Evolutionary conservation across 192 early-diverging fungal genomes (phyloP).

Genomic region (Podochytrium sp.): DNA sequence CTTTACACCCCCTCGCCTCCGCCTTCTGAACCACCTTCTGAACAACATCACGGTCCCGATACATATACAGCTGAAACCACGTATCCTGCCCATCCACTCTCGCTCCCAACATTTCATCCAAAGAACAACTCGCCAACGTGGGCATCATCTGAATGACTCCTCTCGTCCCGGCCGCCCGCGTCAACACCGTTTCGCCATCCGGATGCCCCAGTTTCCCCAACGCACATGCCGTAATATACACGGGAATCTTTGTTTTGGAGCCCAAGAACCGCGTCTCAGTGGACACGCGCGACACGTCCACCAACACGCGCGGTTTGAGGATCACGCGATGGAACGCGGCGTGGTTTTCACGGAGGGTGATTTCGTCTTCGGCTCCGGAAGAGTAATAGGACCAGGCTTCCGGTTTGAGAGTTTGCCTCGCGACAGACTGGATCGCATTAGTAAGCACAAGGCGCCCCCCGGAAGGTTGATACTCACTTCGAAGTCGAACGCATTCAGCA

Average conservation of each 20-base stretch:
- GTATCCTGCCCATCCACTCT: constrained; percentile 40
- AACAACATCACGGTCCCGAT: constrained; percentile 50
- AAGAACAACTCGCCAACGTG: constrained; percentile 71
- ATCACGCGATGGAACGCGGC: constrained; percentile 75
- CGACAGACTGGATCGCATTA: constrained; percentile 47
- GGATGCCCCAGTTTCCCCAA: constrained; percentile 71
- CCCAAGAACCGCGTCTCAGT: constrained; percentile 48
- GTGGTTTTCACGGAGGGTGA: constrained; percentile 80
- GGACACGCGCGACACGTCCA: constrained; percentile 50
- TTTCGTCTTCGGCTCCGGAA: constrained; percentile 80
- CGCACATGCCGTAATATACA: constrained; percentile 65
- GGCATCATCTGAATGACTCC: constrained; percentile 79
- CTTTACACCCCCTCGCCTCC: constrained; percentile 46
- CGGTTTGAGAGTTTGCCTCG: constrained; percentile 54
- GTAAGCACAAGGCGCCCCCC: neutral
- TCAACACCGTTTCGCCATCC: constrained; percentile 73
- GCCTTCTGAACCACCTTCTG: constrained; percentile 43
- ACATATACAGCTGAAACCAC: constrained; percentile 65
- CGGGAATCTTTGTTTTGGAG: constrained; percentile 35
- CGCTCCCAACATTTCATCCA: constrained; percentile 59
- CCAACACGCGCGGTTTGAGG: constrained; percentile 59
- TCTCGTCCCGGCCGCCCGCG: constrained; percentile 52
- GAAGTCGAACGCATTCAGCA: constrained; percentile 77
- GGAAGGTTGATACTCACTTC: constrained; percentile 38
- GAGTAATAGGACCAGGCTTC: constrained; percentile 87